Conservation (phyloP, 768 basidiomycete genomes). For the Lentinula detonsa region DNA sequence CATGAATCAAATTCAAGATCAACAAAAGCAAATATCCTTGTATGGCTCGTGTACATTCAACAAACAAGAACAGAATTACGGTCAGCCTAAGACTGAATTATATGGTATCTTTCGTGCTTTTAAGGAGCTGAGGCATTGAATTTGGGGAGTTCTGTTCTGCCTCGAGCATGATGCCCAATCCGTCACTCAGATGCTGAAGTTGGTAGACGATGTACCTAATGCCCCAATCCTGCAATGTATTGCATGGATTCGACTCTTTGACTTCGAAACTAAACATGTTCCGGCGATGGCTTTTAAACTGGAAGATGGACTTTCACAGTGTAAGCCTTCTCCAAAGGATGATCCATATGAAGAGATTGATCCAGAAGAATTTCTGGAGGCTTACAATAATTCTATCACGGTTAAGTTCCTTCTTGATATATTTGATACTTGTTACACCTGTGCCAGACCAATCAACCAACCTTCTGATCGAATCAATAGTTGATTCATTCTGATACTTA, state of each 20-base stretch:
- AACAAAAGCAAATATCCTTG: conserved; percentile 15
- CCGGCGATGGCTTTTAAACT: conserved; percentile 20
- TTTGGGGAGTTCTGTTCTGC: conserved; percentile 25
- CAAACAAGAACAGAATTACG: conserved; percentile 5
- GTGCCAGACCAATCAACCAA: too few relatives aligned
- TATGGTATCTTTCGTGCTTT: conserved; percentile 29
- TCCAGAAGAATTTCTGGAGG: too few relatives aligned
- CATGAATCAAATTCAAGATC: conserved; percentile 17
- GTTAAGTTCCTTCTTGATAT: too few relatives aligned
- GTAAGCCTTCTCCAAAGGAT: too few relatives aligned
- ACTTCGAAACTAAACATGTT: conserved; percentile 30
- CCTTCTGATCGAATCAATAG: too few relatives aligned
- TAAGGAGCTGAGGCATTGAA: conserved; percentile 18
- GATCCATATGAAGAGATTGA: too few relatives aligned
- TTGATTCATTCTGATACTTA: too few relatives aligned
- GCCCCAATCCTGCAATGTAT: conserved; percentile 32
- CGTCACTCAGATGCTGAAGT: conserved; percentile 28
- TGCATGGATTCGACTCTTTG: conserved; percentile 24
- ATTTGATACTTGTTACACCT: too few relatives aligned
- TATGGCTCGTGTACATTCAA: conserved; percentile 30
- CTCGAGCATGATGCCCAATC: conserved; percentile 29
- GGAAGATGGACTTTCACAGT: conserved; percentile 29
- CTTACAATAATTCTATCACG: too few relatives aligned
- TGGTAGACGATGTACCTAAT: conserved; percentile 27
- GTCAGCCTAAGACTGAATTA: conserved; percentile 25